These are phyloP conservation scores for Clarireedia monteithiana DNA, from an alignment of 2,329 filamentous ascomycete genomes.

Conservation along the genomic window DNA sequence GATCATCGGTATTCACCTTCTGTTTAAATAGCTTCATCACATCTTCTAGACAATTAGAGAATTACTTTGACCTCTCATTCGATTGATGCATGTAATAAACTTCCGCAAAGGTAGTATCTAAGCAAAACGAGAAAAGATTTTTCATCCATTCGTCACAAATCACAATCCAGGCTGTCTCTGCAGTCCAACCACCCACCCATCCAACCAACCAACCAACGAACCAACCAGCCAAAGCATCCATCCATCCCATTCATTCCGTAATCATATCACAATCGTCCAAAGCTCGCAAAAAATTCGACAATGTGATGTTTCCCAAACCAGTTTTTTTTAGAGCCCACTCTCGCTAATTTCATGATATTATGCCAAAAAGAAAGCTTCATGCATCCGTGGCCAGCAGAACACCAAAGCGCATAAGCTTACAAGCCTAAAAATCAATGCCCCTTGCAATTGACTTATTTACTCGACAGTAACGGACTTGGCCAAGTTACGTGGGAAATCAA, in stretches of 20 bases:
- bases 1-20: no score
- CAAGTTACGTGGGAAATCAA: conserved; percentile 97
- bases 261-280: neutral
- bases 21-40: no score
- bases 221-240: neutral
- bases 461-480: conserved; percentile 99
- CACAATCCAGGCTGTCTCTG: neutral
- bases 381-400: neutral
- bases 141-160: neutral
- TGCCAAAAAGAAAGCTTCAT: neutral
- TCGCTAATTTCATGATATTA: neutral
- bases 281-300: neutral
- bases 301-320: neutral
- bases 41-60: no score
- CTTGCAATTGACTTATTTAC: conserved; percentile 41
- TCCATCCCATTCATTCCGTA: neutral
- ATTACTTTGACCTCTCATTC: neutral
- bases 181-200: neutral
- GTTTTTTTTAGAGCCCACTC: neutral
- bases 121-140: neutral
- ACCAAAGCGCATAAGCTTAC: conserved; percentile 15
- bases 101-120: neutral
- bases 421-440: conserved; percentile 2
- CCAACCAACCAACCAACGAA: neutral
- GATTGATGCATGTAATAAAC: neutral